Base-by-base conservation (phyloP, 1,284 basidiomycete species). In the Microbotryum lychnidis-dioicae region DNA sequence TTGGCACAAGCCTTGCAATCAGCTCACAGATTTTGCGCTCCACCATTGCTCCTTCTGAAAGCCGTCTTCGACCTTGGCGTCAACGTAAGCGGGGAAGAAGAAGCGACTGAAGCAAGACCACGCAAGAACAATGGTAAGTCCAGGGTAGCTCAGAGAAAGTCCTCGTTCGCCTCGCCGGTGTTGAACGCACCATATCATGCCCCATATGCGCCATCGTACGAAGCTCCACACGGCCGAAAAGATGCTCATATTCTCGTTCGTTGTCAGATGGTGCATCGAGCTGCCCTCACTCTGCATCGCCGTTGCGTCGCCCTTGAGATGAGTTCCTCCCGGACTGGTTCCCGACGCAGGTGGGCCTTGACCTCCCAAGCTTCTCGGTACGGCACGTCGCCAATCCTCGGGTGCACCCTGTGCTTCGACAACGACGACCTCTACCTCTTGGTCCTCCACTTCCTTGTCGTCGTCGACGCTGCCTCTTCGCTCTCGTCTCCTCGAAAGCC, bases 371-470 rank as follows among this genome's bases (percentile, higher is more conserved):
- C 59, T 53, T 25, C 59, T 64, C 44, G 58, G 50, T 25, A 44
- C 29, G 21, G 55, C 55, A 0, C 37, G 37, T 42, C 37, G 37
- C 65, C 67, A 66, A 21, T 50, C 58, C 45, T 66, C 65, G 51
- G 57, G 66, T 3, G 57, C 54, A 4, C 46, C 50, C 4, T 42
- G 50, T 25, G 61, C 56, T 33, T 69, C 67, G 14, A 69, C 67
- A 16, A 69, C 67, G 18, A 69, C 58, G 58, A 66, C 67, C 54
- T 69, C 65, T 7, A 67, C 60, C 29, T 57, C 51, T n/a, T 64
- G 60, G 7, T 44, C 53, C 20, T 59, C 62, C n/a, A 55, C 58
- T 2, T 60, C 50, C n/a, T 56, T 47, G 46, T 57, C 47, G 14
- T 58, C 51, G n/a, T 33, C 56, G 3, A 33, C 58, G 16, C 42